Conservation (phyloP, 345 rosid genomes). For the Arabis hirsuta region DNA sequence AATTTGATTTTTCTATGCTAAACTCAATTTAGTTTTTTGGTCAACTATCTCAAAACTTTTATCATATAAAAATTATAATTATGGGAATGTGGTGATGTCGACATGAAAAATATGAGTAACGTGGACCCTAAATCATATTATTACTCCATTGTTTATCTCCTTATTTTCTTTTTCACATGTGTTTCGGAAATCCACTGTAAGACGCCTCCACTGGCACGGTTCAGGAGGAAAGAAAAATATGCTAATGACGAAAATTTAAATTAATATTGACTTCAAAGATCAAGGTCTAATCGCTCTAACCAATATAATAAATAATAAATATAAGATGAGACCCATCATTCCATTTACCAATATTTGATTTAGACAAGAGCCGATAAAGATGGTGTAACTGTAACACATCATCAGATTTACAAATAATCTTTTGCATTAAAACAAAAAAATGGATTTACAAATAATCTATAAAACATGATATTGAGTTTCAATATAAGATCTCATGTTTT, state of each 20-base stretch:
- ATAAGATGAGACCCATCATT: constrained; percentile 33
- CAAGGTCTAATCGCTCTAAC: constrained; percentile 33
- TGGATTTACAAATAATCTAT: background rate
- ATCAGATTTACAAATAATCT: constrained; percentile 3
- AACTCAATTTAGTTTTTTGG: background rate
- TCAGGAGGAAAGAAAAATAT: background rate
- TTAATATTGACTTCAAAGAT: background rate
- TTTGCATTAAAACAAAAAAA: too few species aligned
- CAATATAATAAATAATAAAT: background rate
- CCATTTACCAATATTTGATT: constrained; percentile 42
- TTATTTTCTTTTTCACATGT: background rate
- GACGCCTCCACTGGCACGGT: constrained; percentile 10
- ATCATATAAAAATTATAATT: constrained; percentile 7
- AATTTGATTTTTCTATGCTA: background rate
- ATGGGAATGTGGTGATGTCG: constrained; percentile 52
- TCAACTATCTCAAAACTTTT: background rate
- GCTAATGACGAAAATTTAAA: constrained; percentile 3
- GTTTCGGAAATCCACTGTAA: constrained; percentile 17
- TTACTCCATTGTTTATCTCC: constrained; percentile 1
- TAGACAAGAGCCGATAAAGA: constrained; percentile 31
- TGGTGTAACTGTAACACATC: background rate
- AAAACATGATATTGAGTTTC: constrained; percentile 9
- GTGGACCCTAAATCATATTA: constrained; percentile 49
- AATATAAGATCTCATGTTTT: constrained; percentile 14
- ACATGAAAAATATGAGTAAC: constrained; percentile 50